Conservation (phyloP, 192 early-diverging fungal genomes). For the Spinellus fusiger region DNA sequence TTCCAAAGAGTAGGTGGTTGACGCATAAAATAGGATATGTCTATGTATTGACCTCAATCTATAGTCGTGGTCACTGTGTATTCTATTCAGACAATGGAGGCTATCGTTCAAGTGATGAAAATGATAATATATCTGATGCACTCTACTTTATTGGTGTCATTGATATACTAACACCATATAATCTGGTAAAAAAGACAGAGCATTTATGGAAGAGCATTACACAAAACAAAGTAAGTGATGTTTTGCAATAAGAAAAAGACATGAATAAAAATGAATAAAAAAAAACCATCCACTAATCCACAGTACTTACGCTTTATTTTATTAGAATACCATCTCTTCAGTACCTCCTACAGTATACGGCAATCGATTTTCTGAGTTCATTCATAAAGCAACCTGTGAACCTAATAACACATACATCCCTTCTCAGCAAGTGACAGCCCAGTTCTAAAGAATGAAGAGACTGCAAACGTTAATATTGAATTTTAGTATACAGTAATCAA, state of each 20-base stretch:
- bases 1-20: slow-evolving; percentile 43
- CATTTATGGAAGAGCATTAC: slow-evolving; percentile 77
- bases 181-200: slow-evolving; percentile 76
- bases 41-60: neutral
- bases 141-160: slow-evolving; percentile 90
- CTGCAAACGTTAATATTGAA: no score
- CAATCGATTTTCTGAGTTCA: slow-evolving; percentile 7
- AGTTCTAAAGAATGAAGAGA: no score
- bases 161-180: slow-evolving; percentile 91
- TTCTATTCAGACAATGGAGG: slow-evolving; percentile 15
- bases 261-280: slow-evolving; percentile 13
- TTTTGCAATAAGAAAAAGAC: no score
- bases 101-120: slow-evolving; percentile 11
- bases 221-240: slow-evolving; percentile 53
- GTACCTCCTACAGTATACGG: slow-evolving; percentile 7
- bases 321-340: slow-evolving; percentile 6
- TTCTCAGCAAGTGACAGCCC: no score
- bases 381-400: slow-evolving; percentile 2
- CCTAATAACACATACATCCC: neutral
- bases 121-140: neutral
- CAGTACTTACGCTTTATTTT: neutral
- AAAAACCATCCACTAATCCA: neutral
- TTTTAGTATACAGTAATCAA: no score
- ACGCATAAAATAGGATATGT: neutral
- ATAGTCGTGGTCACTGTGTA: slow-evolving; percentile 11